Base-by-base conservation (phyloP, 2,329 filamentous ascomycete genomes). In the Cladosporium sp. region DNA sequence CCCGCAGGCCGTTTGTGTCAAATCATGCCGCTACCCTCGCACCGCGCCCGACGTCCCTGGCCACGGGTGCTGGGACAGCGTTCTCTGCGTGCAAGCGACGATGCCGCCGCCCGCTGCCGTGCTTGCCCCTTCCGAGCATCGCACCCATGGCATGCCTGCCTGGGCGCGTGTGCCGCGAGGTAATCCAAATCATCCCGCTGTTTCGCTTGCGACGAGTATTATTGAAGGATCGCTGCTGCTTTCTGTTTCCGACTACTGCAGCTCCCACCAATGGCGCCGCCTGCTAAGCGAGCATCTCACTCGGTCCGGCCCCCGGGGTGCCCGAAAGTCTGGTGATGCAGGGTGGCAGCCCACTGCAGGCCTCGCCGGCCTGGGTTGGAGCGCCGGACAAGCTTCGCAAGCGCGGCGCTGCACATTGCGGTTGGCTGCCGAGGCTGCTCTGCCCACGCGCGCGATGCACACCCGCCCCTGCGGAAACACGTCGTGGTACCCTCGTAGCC, bases 181-280 rank as follows among this genome's bases (percentile, higher is more conserved):
- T 28, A 28, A 28, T 28, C 22, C 22, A 28, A 28, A 28, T 28
- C 22, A 28, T 50, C 48, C 40, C 48, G 48, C 48, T 35, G 33
- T 31, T 43, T 50, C 40, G 48, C 48, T 50, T 50, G 48, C 11
- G 40, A 50, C 40, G 13, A 38, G 11, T 5, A 37, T 34, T 43
- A 50, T 50, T 50, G 48, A 34, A 50, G 40, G 48, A 50, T 50
- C 38, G 18, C 48, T 50, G 8, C 35, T 19, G 13, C 22, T 34
- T 19, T 46, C 44, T 46, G 33, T n/a, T 46, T 38, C 34, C n/a
- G 44, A 46, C 33, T 34, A 50, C 18, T 50, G 48, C 40, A 50
- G 14, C 38, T 16, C 16, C 32, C 10, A 16, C 48, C 48, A 50
- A 50, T 50, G 32, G 37, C 7, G 37, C 28, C 11, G 9, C 13